A percentile compares a stretch with the other conserved stretches of the same genome.
Evolutionary conservation across 495 filamentous ascomycete genomes (phyloP).

Genomic region (Apiosordaria backusii): DNA sequence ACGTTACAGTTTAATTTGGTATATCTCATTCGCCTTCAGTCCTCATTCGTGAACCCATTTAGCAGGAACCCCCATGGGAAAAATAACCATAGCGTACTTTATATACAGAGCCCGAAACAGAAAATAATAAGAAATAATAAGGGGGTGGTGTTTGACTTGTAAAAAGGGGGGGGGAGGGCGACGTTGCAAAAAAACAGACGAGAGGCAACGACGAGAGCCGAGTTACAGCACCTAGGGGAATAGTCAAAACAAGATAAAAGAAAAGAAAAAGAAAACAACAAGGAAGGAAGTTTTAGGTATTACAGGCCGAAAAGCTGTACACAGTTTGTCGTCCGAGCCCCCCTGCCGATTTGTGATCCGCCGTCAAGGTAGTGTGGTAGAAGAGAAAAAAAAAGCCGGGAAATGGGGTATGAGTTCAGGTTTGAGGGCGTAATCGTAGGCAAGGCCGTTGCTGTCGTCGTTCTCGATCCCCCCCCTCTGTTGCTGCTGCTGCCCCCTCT

Average conservation of each 20-base stretch:
- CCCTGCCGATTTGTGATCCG: slow-evolving; percentile 8
- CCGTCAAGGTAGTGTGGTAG: background rate
- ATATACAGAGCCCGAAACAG: slow-evolving; percentile 26
- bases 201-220: background rate
- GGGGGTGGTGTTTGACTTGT: background rate
- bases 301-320: slow-evolving; percentile 49
- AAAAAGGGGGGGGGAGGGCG: slow-evolving; percentile 1
- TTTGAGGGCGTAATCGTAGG: slow-evolving; percentile 37
- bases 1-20: slow-evolving; percentile 13
- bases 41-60: slow-evolving; percentile 33
- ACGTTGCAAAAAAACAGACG: background rate
- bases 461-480: slow-evolving; percentile 8
- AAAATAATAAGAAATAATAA: slow-evolving; percentile 6
- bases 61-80: slow-evolving; percentile 11
- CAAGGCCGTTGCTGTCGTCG: slow-evolving; percentile 20
- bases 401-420: slow-evolving; percentile 35
- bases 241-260: slow-evolving; percentile 20
- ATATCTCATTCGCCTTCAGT: slow-evolving; percentile 30
- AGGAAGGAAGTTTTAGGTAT: slow-evolving; percentile 40
- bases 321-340: slow-evolving; percentile 24
- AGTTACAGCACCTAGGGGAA: slow-evolving; percentile 9
- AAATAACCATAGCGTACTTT: slow-evolving; percentile 17
- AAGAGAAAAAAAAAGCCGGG: slow-evolving; percentile 26
- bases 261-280: slow-evolving; percentile 23
- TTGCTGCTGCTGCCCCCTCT: background rate